phyloP scores from a whole-genome alignment of 768 basidiomycete species.

The Clitopilus hobsonii region DNA sequence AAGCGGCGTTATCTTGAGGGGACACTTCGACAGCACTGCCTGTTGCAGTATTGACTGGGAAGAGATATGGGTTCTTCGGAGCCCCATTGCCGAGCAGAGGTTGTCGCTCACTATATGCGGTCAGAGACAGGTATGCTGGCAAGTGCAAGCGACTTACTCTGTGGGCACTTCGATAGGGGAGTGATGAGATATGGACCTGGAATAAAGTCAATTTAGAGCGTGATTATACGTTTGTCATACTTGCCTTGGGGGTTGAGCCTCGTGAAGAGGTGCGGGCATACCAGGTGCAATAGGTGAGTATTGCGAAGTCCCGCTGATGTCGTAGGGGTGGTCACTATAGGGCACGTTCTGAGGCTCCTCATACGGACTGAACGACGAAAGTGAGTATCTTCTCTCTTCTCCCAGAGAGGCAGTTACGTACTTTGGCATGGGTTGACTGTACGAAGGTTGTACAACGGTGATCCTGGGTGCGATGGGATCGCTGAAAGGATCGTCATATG shows the following conservation, averaged over 20 bases:
- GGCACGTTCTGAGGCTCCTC: background rate
- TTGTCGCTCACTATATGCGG: constrained; percentile 39
- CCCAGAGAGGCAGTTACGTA: constrained; percentile 16
- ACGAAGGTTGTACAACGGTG: constrained; percentile 14
- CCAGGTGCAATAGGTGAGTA: background rate
- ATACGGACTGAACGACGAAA: background rate
- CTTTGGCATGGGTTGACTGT: constrained; percentile 20
- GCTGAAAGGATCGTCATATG: constrained; percentile 25
- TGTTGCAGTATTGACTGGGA: constrained; percentile 16
- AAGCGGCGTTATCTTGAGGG: constrained; percentile 14
- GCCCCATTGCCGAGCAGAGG: constrained; percentile 42
- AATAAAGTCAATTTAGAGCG: background rate
- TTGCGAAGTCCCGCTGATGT: background rate
- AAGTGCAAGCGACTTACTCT: constrained; percentile 23
- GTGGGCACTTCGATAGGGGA: constrained; percentile 7
- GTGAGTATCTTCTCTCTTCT: background rate
- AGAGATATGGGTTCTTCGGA: constrained; percentile 20
- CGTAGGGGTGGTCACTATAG: background rate
- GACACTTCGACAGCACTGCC: constrained; percentile 16
- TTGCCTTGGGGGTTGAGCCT: background rate
- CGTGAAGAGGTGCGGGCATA: background rate
- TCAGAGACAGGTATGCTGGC: too few species aligned
- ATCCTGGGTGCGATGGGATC: constrained; percentile 26
- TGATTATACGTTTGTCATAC: background rate
- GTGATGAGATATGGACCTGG: background rate